Conservation (phyloP, 805 yeast species). For the Yarrowia sp. region DNA sequence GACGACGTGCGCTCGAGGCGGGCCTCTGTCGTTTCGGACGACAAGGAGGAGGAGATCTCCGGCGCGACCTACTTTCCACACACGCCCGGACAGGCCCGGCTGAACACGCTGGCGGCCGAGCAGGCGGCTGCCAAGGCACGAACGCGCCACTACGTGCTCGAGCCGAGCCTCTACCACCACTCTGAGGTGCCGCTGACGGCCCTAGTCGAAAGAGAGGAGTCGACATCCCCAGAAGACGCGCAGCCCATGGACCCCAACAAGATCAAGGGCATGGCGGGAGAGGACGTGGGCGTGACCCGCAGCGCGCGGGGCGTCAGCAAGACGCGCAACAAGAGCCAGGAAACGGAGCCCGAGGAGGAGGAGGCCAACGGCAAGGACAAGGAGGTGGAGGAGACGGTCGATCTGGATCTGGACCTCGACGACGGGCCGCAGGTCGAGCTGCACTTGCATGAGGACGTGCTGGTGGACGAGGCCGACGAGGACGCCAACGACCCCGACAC, state of each 20-base stretch:
- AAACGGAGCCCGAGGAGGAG: neutral
- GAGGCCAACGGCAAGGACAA: neutral
- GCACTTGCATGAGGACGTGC: conserved; percentile 26
- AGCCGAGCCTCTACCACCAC: neutral
- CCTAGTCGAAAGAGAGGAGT: neutral
- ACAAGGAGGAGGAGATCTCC: conserved; percentile 32
- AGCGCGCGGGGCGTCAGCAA: neutral
- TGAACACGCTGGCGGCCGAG: neutral
- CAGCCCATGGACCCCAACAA: conserved; percentile 20
- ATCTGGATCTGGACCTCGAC: conserved; percentile 4
- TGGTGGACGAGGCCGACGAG: conserved; percentile 30
- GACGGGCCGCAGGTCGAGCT: conserved; percentile 8
- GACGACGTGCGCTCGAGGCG: neutral
- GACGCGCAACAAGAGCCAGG: conserved; percentile 16
- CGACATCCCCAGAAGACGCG: neutral
- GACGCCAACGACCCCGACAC: conserved; percentile 17
- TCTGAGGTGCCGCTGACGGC: conserved; percentile 4
- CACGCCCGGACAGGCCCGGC: conserved; percentile 29
- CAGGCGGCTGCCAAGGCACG: conserved; percentile 29
- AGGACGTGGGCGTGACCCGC: conserved; percentile 11
- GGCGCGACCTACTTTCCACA: conserved; percentile 40
- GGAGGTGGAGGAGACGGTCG: conserved; percentile 4
- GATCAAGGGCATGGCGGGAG: conserved; percentile 18
- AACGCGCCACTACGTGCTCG: conserved; percentile 9
- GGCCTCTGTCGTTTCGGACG: conserved; percentile 31